These are phyloP conservation scores for Euphorbia tirucalli DNA, from an alignment of 345 rosid species.

Conservation along the genomic window DNA sequence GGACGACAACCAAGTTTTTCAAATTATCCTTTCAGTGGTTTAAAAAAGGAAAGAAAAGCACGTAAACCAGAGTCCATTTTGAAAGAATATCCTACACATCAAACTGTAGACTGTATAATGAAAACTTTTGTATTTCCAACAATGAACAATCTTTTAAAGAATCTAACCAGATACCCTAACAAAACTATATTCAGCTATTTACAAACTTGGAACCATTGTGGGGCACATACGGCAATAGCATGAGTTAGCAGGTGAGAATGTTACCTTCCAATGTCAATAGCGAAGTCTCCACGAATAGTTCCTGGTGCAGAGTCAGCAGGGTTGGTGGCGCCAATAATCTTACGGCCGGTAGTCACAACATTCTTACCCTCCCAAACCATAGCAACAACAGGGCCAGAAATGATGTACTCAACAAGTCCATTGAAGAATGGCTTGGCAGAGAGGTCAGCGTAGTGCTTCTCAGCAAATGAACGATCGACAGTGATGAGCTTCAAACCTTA, in stretches of 20 bases:
- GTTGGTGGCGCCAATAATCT: constrained; percentile 96
- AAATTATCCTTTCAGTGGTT: too few species aligned
- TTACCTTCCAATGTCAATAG: constrained; percentile 86
- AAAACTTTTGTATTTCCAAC: not conserved
- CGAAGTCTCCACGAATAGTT: constrained; percentile 92
- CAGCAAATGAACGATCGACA: constrained; percentile 76
- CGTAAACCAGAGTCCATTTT: too few species aligned
- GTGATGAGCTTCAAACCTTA: constrained; percentile 72
- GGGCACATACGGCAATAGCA: not conserved
- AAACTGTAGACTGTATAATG: not conserved
- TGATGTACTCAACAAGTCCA: constrained; percentile 86
- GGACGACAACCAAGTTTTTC: too few species aligned
- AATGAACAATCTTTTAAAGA: not conserved
- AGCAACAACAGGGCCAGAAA: constrained; percentile 94
- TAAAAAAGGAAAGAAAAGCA: not conserved
- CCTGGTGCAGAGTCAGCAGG: constrained; percentile 89
- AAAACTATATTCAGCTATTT: not conserved
- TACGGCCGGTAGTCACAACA: constrained; percentile 79
- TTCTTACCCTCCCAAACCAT: constrained; percentile 97
- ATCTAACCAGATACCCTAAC: not conserved
- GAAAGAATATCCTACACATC: too few species aligned
- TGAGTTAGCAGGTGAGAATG: not conserved
- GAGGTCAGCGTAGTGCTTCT: constrained; percentile 79
- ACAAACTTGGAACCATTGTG: not conserved
- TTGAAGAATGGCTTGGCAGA: constrained; percentile 83